Base-by-base conservation (phyloP, 2,329 filamentous ascomycete genomes). In the Apiospora kogelbergensis region DNA sequence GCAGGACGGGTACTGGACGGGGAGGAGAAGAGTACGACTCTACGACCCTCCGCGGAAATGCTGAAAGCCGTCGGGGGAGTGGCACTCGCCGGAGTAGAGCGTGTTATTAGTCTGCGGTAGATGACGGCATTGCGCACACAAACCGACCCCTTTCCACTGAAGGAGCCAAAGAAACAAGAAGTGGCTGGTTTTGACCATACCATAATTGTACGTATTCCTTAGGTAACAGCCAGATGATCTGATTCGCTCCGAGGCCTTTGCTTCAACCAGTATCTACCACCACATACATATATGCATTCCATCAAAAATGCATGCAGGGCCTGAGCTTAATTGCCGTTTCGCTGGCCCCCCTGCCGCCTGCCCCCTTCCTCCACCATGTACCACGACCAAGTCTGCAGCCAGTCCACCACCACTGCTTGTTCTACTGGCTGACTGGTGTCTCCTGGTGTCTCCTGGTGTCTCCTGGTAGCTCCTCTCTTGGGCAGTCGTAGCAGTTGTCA, bases 11-110 rank as follows among this genome's bases (percentile, higher is more conserved):
- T 33, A 33, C 33, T 33, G 33, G 3, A 33, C 33, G 42, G 1
- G 42, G 48, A 53, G 4, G 13, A 26, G 46, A 57, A 20, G 6
- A 5, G 15, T 26, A 22, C 46, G 46, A 53, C n/a, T n/a, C n/a
- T n/a, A n/a, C n/a, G n/a, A n/a, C 22, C 33, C 53, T 60, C 53
- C 53, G 53, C 53, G 53, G 53, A 60, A 37, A 60, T 60, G 53
- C 26, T 60, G 53, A 60, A 37, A 60, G 30, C 33, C n/a, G 37
- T 37, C 17, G 30, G 53, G 37, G 15, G 30, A 60, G 30, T n/a
- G 53, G 53, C 26, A 37, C 53, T 60, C 53, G 53, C 20, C 20
- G 26, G 6, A 20, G 33, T n/a, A 60, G 17, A 37, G 53, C 42
- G 30, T 60, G 17, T 20, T 60, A 22, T n/a, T 33, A n/a, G 30